Conservation (phyloP, 2,329 filamentous ascomycete species). For the Ramularia endophylla region DNA sequence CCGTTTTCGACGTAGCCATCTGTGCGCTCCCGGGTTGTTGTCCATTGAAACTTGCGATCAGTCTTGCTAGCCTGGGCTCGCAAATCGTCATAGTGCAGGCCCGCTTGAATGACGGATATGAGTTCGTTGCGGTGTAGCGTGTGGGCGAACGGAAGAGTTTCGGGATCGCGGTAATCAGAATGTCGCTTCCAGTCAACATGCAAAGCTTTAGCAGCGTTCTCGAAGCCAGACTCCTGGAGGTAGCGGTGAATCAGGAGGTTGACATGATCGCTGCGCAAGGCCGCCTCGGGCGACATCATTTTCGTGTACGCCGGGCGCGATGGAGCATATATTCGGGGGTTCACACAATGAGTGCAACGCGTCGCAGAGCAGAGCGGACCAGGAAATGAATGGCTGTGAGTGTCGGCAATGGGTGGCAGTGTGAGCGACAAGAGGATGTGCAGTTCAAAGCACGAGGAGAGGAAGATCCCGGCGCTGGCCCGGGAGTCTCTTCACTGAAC, state of each 20-base stretch:
- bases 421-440: too few relatives aligned
- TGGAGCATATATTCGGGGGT: too few relatives aligned
- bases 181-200: conserved; percentile 55
- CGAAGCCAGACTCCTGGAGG: conserved; percentile 33
- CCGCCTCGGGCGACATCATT: conserved; percentile 18
- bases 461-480: too few relatives aligned
- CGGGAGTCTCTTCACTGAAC: too few relatives aligned
- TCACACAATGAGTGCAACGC: too few relatives aligned
- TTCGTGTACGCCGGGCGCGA: background rate
- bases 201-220: conserved; percentile 47
- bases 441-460: too few relatives aligned
- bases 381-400: too few relatives aligned
- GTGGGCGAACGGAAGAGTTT: conserved; percentile 55
- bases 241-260: conserved; percentile 67
- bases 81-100: conserved; percentile 45
- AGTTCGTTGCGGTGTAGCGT: conserved; percentile 55
- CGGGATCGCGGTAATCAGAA: conserved; percentile 43
- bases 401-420: too few relatives aligned
- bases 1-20: conserved; percentile 13
- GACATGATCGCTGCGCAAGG: conserved; percentile 55
- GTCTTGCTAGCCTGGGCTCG: conserved; percentile 20
- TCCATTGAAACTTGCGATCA: conserved; percentile 24
- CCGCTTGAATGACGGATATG: conserved; percentile 58
- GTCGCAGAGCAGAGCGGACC: too few relatives aligned
- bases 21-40: conserved; percentile 16